These are phyloP conservation scores for Funneliformis mosseae DNA, from an alignment of 192 early-diverging fungal species.

Conservation along the genomic window DNA sequence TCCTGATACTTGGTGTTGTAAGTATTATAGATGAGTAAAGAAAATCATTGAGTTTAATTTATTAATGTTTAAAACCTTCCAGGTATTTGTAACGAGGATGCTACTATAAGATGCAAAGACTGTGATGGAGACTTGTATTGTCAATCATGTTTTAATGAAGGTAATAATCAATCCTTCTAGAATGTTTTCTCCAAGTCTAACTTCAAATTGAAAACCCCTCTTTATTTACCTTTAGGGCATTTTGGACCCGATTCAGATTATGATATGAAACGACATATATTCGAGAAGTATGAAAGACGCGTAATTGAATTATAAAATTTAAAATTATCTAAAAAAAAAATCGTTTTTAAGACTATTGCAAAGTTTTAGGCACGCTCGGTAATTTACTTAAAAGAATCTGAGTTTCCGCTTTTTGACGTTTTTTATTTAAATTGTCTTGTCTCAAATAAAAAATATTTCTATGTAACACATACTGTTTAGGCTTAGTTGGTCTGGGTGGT, in stretches of 20 bases:
- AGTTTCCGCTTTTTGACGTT: conserved; percentile 36
- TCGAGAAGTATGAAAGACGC: background rate
- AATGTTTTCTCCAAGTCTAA: background rate
- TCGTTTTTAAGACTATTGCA: background rate
- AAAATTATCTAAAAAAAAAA: background rate
- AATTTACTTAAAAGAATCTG: conserved; percentile 38
- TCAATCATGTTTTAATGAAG: conserved; percentile 34
- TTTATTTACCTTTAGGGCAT: conserved; percentile 12
- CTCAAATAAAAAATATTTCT: conserved; percentile 49
- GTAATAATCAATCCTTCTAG: background rate
- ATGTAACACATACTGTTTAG: conserved; percentile 44
- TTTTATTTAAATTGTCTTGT: conserved; percentile 39
- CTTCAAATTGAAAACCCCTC: background rate
- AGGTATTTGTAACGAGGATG: conserved; percentile 43
- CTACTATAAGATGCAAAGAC: conserved; percentile 30
- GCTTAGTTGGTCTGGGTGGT: conserved; percentile 28
- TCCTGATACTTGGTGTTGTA: conserved; percentile 26
- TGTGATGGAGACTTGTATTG: conserved; percentile 39
- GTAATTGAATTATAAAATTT: background rate
- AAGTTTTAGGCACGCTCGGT: conserved; percentile 42
- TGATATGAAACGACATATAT: conserved; percentile 32
- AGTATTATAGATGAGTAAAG: background rate
- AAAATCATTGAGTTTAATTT: background rate
- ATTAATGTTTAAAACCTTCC: background rate
- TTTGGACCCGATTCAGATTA: conserved; percentile 23